Percentiles rank a stretch among this genome's conserved stretches.
These are phyloP conservation scores for Pseudonectria foliicola DNA, from an alignment of 2,329 filamentous ascomycete genomes.

Conservation along the genomic window DNA sequence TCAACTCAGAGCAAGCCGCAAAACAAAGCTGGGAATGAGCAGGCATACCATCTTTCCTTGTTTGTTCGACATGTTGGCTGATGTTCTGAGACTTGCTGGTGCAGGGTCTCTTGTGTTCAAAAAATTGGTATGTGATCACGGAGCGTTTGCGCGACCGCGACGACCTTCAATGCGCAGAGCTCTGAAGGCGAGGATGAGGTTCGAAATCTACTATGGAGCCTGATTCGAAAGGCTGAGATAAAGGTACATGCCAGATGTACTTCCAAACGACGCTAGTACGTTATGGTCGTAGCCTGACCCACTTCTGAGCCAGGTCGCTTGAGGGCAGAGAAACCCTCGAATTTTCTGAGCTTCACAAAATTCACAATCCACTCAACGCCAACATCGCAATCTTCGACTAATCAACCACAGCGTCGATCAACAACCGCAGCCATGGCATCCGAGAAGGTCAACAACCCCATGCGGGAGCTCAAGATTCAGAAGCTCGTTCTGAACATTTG, in stretches of 20 bases:
- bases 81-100: slow-evolving; percentile 21
- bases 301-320: slow-evolving; percentile 20
- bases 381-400: slow-evolving; percentile 26
- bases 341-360: slow-evolving; percentile 32
- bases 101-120: slow-evolving; percentile 31
- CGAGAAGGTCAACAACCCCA: slow-evolving; percentile 93
- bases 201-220: slow-evolving; percentile 39
- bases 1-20: slow-evolving; percentile 10
- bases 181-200: slow-evolving; percentile 34
- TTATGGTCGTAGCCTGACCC: slow-evolving; percentile 5
- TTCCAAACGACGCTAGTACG: slow-evolving; percentile 18
- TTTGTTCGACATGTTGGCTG: slow-evolving; percentile 54
- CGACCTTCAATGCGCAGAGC: slow-evolving; percentile 38
- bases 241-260: slow-evolving; percentile 28
- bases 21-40: slow-evolving; percentile 23
- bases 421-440: slow-evolving; percentile 42
- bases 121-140: slow-evolving; percentile 33
- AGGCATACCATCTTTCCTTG: slow-evolving; percentile 97
- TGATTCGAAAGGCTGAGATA: slow-evolving; percentile 32
- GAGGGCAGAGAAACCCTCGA: slow-evolving; percentile 37
- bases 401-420: slow-evolving; percentile 29
- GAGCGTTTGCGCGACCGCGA: slow-evolving; percentile 34
- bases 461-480: slow-evolving; percentile 99
- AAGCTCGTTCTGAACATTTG: slow-evolving; percentile 99
- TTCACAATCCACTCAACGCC: slow-evolving; percentile 17